Evolutionary conservation across 2,329 filamentous ascomycete species (phyloP).

Genomic region (Cladobotryum protrusum): DNA sequence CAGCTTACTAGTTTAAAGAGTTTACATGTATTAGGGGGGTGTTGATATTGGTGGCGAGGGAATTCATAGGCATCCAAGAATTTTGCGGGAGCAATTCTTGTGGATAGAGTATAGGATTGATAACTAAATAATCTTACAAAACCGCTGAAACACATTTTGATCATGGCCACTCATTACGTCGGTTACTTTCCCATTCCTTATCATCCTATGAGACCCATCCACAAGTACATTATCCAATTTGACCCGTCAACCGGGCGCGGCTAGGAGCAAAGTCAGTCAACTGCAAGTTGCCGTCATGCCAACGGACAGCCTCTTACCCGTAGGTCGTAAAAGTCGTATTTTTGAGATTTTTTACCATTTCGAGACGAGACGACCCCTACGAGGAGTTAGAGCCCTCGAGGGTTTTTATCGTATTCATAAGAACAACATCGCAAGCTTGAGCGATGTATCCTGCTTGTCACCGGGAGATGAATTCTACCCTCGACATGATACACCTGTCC

Average conservation of each 20-base stretch:
- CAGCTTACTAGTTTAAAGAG: neutral
- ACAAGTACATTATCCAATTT: too few species aligned
- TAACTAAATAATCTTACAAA: neutral
- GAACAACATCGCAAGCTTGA: too few species aligned
- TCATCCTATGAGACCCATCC: neutral
- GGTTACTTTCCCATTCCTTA: neutral
- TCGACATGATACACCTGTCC: too few species aligned
- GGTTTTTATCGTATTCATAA: too few species aligned
- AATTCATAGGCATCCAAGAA: neutral
- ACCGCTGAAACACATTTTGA: neutral
- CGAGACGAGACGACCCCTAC: too few species aligned
- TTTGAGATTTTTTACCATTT: neutral
- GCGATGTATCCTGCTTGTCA: too few species aligned
- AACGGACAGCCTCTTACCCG: constrained; percentile 12
- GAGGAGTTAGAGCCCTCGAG: too few species aligned
- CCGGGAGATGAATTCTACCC: too few species aligned
- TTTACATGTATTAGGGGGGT: neutral
- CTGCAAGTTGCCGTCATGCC: neutral
- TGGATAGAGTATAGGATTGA: neutral
- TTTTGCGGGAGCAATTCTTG: neutral
- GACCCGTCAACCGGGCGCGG: neutral
- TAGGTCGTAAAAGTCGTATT: neutral
- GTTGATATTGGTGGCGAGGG: too few species aligned
- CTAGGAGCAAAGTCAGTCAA: constrained; percentile 4
- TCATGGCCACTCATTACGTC: neutral